phyloP scores from a whole-genome alignment of 23 red algal genomes.

The Gracilaria gracilis region DNA sequence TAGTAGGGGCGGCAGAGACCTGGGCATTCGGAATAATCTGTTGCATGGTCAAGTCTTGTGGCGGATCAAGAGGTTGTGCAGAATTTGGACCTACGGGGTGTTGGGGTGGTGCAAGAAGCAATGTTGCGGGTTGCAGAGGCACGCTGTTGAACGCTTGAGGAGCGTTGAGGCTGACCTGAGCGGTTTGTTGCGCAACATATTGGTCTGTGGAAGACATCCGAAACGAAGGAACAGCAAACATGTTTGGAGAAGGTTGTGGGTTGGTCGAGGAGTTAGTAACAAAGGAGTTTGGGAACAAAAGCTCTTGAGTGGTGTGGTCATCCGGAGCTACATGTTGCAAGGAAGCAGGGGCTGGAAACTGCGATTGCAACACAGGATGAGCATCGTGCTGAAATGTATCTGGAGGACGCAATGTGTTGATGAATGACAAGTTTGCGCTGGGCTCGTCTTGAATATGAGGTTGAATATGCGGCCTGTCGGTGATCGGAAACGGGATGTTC shows the following conservation, averaged over 20 bases:
- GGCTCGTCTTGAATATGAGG: not conserved
- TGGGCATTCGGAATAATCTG: conserved; percentile 19
- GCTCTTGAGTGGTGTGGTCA: not conserved
- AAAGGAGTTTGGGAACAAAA: conserved; percentile 26
- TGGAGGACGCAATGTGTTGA: conserved; percentile 8
- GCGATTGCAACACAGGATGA: not conserved
- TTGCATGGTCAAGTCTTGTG: conserved; percentile 39
- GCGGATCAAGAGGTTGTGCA: conserved; percentile 31
- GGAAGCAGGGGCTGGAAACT: conserved; percentile 11
- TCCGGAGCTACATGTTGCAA: conserved; percentile 1
- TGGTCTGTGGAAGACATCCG: conserved; percentile 21
- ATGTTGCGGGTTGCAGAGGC: not conserved
- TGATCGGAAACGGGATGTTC: not conserved
- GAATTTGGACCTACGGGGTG: conserved; percentile 19
- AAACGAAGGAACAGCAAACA: conserved; percentile 29
- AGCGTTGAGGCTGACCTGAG: not conserved
- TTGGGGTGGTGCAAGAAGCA: conserved; percentile 44
- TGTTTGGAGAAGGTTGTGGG: conserved; percentile 12
- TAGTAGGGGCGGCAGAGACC: conserved; percentile 4
- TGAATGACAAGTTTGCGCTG: not conserved
- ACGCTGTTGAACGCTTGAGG: conserved; percentile 1
- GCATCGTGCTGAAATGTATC: not conserved
- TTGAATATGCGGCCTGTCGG: not conserved
- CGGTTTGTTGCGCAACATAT: not conserved
- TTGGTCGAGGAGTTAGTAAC: not conserved